Percentiles rank a stretch among this genome's conserved stretches.
Evolutionary conservation across 164 flowering plant genomes (phyloP).

Genomic region (Warburgia ugandensis): DNA sequence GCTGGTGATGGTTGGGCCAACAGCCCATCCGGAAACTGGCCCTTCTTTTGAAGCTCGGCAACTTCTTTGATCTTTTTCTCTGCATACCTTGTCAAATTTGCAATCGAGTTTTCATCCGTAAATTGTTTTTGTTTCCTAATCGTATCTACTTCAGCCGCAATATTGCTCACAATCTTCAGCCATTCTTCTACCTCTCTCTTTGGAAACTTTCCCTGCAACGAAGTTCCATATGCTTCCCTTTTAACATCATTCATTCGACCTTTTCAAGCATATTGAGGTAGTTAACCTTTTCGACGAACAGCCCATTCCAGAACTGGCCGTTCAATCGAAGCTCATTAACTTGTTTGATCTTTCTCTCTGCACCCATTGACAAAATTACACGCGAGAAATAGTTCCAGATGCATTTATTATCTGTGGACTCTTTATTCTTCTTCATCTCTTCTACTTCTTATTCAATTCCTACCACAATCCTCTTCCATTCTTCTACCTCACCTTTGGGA

Average conservation of each 20-base stretch:
- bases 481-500: too few species aligned
- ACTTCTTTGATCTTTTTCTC: neutral
- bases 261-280: too few species aligned
- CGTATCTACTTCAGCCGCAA: neutral
- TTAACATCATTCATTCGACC: slow-evolving; percentile 7
- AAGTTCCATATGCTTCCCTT: neutral
- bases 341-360: too few species aligned
- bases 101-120: neutral
- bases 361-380: too few species aligned
- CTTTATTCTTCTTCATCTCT: neutral
- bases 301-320: too few species aligned
- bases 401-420: too few species aligned
- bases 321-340: too few species aligned
- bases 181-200: slow-evolving; percentile 3
- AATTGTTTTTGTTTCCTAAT: neutral
- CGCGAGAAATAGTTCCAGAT: too few species aligned
- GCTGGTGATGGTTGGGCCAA: neutral
- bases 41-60: neutral
- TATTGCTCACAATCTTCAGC: slow-evolving; percentile 3
- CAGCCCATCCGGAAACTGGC: slow-evolving; percentile 8
- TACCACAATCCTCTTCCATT: too few species aligned
- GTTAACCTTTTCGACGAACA: too few species aligned
- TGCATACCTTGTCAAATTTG: neutral
- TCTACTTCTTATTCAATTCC: slow-evolving; percentile 1
- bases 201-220: neutral